A percentile compares a stretch with the other conserved stretches of the same genome.
Evolutionary conservation across 1,284 basidiomycete species (phyloP).

Genomic region (Malassezia sympodialis): DNA sequence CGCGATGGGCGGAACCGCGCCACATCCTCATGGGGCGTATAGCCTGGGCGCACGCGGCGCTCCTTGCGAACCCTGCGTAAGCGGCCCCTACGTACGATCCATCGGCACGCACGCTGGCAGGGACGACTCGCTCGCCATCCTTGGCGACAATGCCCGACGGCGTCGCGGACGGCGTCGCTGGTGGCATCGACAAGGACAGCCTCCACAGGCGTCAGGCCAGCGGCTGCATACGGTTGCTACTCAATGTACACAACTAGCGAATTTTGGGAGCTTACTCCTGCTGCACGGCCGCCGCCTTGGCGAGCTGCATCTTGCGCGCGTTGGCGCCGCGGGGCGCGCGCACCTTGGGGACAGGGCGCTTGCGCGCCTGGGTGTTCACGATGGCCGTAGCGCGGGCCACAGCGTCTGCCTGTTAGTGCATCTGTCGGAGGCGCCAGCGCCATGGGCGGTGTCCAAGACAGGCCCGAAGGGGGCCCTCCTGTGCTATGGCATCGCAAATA

Average conservation of each 20-base stretch:
- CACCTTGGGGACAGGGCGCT: slow-evolving; percentile 5
- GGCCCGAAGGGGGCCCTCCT: slow-evolving; percentile 21
- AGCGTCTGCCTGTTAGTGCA: slow-evolving; percentile 25
- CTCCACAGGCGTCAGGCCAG: neutral
- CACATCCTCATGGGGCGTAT: slow-evolving; percentile 12
- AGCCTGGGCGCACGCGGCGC: slow-evolving; percentile 13
- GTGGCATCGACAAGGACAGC: neutral
- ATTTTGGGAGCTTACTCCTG: slow-evolving; percentile 12
- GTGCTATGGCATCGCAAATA: slow-evolving; percentile 45
- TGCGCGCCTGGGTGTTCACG: slow-evolving; percentile 29
- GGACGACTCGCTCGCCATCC: slow-evolving; percentile 1
- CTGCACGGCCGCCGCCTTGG: neutral
- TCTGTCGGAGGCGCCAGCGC: slow-evolving; percentile 11
- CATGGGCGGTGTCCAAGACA: slow-evolving; percentile 7
- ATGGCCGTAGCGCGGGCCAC: slow-evolving; percentile 41
- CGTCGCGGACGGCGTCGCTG: neutral
- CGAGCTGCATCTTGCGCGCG: slow-evolving; percentile 9
- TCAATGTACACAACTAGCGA: slow-evolving; percentile 9
- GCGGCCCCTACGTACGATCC: slow-evolving; percentile 13
- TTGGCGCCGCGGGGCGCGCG: slow-evolving; percentile 11
- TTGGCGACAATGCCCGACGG: slow-evolving; percentile 15
- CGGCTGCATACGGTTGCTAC: neutral
- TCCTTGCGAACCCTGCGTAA: slow-evolving; percentile 15
- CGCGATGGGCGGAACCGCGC: slow-evolving; percentile 10
- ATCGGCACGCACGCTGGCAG: slow-evolving; percentile 15